Base-by-base conservation (phyloP, 495 filamentous ascomycete genomes). In the Penicillium ucsense region DNA sequence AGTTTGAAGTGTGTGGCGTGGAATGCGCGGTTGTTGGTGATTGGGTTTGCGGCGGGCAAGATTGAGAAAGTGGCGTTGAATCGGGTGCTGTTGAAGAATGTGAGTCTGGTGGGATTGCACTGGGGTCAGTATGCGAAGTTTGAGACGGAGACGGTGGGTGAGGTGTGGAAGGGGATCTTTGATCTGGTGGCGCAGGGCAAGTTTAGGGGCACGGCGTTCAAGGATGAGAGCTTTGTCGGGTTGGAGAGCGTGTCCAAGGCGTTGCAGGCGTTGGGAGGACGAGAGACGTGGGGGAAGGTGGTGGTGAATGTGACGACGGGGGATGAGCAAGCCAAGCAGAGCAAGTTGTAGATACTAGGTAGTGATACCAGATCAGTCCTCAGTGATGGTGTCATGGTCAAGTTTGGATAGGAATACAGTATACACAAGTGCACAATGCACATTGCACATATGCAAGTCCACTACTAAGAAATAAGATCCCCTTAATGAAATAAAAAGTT, bases 221-320 rank as follows among this genome's bases (percentile, higher is more conserved):
- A 76, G 31, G 90, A 94, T 62, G 74, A 80, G 70, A 81, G 81
- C 51, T 95, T 87, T 65, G 77, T 85, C 30, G 89, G 91, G 0
- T 64, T 97, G 47, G 88, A 94, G 61, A 80, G 74, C 47, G 78
- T 97, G 12, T 81, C 84, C 0, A 76, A 77, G 46, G 91, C 91
- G 0, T 65, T 97, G 57, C 70, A 83, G 60, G 82, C 83, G 10
- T 68, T 97, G 35, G 90, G 86, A 0, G 76, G 77, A 10, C 71
- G 91, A 39, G 88, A 84, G 55, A 95, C 88, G 0, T 97, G 91
- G 91, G 91, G 91, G 0, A 97, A 97, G 76, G 91, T 96, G 2
- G 88, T 97, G 1, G 85, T 96, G 3, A 85, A 86, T 65, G 75
- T 97, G 29, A 80, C 20, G 20, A 20, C 84, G n/a, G 84, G 89